phyloP scores from a whole-genome alignment of 805 yeast species.

The Maudiozyma serrabonitensis region DNA sequence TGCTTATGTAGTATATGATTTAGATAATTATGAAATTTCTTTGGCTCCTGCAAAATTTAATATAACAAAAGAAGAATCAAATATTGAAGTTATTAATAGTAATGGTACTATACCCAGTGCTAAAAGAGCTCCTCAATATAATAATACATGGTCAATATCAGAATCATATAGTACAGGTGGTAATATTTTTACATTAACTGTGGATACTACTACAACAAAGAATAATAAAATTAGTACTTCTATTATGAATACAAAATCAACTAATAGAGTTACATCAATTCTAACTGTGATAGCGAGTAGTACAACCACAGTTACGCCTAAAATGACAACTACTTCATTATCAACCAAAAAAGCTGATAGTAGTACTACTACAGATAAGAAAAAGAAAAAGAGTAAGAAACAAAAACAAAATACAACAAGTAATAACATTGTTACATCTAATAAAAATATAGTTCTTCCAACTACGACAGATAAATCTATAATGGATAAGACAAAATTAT shows the following conservation, averaged over 20 bases:
- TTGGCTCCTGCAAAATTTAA: constrained; percentile 35
- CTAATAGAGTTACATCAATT: too few species aligned
- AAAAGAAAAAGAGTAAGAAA: background rate
- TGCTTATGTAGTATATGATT: constrained; percentile 50
- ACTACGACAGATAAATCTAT: background rate
- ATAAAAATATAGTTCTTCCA: background rate
- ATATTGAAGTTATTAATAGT: background rate
- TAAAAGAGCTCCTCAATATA: constrained; percentile 34
- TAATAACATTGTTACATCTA: background rate
- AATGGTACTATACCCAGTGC: constrained; percentile 38
- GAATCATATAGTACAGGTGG: constrained; percentile 18
- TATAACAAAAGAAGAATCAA: constrained; percentile 34
- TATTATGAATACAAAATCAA: too few species aligned
- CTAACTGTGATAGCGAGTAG: too few species aligned
- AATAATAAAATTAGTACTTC: too few species aligned
- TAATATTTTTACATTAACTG: constrained; percentile 11
- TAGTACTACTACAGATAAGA: background rate
- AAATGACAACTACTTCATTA: background rate
- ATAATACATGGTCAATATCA: constrained; percentile 32
- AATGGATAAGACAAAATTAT: too few species aligned
- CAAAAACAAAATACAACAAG: background rate
- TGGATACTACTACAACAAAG: background rate
- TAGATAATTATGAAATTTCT: constrained; percentile 37
- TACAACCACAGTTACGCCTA: too few species aligned
- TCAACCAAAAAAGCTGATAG: background rate